Base-by-base conservation (phyloP, 192 early-diverging fungal genomes). In the Linnemannia hyalina region DNA sequence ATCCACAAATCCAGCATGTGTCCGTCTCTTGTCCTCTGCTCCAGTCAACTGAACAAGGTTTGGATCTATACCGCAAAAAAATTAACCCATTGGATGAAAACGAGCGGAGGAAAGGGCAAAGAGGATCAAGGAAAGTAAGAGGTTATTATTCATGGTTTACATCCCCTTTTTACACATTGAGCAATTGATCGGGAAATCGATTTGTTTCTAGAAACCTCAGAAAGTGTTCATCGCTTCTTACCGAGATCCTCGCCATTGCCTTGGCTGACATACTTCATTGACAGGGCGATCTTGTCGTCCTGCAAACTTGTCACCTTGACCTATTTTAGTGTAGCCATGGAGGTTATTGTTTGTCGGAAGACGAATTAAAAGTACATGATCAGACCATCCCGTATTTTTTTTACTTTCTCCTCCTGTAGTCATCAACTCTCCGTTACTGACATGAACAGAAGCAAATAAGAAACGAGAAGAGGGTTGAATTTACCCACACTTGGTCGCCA, bases 261-360 rank as follows among this genome's bases (percentile, higher is more conserved):
- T 73, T 89, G 88, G 36, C 68, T 83, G 22, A 89, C 88, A 81
- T 89, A 83, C 57, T 89, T 89, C 88, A 89, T 89, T 13, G 88
- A 89, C 16, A 89, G 44, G n/a, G 81, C 82, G 57, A 89, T 83
- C 57, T 87, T 89, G 52, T 86, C 82, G 29, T 89, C 88, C 57
- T 89, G 85, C 15, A 86, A 6, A 70, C 81, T 83, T 9, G 80
- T 83, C 40, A 88, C 85, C 49, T 89, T 89, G 65, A 89, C 88
- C 88, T 89, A 35, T 79, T 41, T 23, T 32, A 15, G 42, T 73
- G 72, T 44, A 47, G 8, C n/a, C 29, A 8, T 29, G 26, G 38
- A 29, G 20, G 46, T 16, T 49, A 52, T 52, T 20, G 18, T 20
- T 22, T 74, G n/a, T 54, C 11, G 35, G 32, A 23, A 55, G 0